Conservation (phyloP, 179 eudicot species). For the Silene vulgaris region DNA sequence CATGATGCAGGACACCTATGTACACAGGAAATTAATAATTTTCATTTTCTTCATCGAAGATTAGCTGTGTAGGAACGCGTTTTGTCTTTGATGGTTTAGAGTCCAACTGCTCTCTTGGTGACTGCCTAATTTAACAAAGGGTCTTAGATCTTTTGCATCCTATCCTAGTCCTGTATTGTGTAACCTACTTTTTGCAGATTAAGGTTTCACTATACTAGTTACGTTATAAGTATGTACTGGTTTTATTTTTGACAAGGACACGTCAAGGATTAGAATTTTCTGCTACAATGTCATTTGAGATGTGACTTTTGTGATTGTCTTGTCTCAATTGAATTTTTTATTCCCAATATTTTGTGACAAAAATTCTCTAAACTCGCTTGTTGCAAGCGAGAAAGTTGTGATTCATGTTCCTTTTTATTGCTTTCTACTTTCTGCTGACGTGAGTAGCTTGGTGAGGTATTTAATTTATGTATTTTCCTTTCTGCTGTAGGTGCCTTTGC, state of each 20-base stretch:
- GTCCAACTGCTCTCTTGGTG: constrained; percentile 1
- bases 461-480: constrained; percentile 7
- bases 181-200: background rate
- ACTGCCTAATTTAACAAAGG: background rate
- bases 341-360: background rate
- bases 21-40: background rate
- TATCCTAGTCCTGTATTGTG: background rate
- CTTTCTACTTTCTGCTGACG: background rate
- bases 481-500: constrained; percentile 69
- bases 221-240: too few relatives aligned
- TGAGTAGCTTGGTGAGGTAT: background rate
- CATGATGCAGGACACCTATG: background rate
- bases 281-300: background rate
- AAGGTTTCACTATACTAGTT: background rate
- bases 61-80: background rate
- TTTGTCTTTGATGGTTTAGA: constrained; percentile 2
- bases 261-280: too few relatives aligned
- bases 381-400: background rate
- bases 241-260: too few relatives aligned
- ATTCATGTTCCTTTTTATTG: background rate
- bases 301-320: background rate
- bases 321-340: background rate
- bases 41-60: background rate
- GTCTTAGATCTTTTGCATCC: background rate
- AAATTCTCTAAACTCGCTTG: background rate